A percentile compares a stretch with the other conserved stretches of the same genome.
Conservation (phyloP, 306 rosid genomes). For the Casuarina glauca region DNA sequence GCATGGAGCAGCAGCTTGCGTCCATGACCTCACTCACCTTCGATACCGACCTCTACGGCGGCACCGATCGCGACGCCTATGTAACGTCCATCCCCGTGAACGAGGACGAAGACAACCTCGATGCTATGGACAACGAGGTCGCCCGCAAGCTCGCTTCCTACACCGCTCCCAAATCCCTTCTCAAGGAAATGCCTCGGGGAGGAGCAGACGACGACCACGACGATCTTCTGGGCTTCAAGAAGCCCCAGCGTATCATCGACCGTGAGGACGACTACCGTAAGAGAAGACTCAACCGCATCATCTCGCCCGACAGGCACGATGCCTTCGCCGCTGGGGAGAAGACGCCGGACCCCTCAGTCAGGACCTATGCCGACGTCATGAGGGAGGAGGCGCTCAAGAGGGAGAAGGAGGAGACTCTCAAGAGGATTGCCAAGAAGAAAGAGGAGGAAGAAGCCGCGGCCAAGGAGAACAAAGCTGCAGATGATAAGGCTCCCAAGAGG, state of each 20-base stretch:
- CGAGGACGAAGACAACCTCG: slow-evolving; percentile 63
- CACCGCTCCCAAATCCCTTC: slow-evolving; percentile 61
- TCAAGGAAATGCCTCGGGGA: slow-evolving; percentile 57
- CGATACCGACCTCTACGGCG: slow-evolving; percentile 63
- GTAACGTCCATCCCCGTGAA: slow-evolving; percentile 63
- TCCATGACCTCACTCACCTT: slow-evolving; percentile 54
- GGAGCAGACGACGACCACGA: slow-evolving; percentile 49
- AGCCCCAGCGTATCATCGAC: slow-evolving; percentile 59
- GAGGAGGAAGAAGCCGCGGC: slow-evolving; percentile 58
- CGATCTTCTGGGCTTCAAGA: slow-evolving; percentile 41
- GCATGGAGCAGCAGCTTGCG: slow-evolving; percentile 65
- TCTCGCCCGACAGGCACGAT: slow-evolving; percentile 70
- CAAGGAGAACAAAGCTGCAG: slow-evolving; percentile 27
- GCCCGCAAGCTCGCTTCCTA: slow-evolving; percentile 58
- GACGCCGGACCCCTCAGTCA: slow-evolving; percentile 60
- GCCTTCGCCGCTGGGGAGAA: slow-evolving; percentile 70
- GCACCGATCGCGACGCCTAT: slow-evolving; percentile 45
- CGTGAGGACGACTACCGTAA: slow-evolving; percentile 63
- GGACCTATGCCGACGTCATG: slow-evolving; percentile 72
- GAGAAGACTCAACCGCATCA: slow-evolving; percentile 53
- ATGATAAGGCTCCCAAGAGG: slow-evolving; percentile 47
- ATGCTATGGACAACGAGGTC: slow-evolving; percentile 49
- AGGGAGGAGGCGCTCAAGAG: slow-evolving; percentile 65
- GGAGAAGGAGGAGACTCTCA: slow-evolving; percentile 63
- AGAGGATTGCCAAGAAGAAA: slow-evolving; percentile 56